Percentiles rank a stretch among this genome's conserved stretches.
phyloP scores from a whole-genome alignment of 192 early-diverging fungal species.

The Cladochytrium replicatum region DNA sequence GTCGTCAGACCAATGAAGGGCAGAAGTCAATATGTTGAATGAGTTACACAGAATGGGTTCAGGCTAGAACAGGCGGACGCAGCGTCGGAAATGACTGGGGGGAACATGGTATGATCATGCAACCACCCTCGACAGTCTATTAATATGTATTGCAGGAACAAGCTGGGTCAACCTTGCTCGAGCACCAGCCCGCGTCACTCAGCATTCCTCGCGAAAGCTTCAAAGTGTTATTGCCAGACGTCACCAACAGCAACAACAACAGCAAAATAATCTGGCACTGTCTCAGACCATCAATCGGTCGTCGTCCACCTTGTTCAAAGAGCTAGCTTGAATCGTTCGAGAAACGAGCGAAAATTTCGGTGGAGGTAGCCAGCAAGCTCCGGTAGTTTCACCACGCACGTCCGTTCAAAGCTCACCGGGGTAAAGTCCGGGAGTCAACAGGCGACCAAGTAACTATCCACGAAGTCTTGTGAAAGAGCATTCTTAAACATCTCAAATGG shows the following conservation, averaged over 20 bases:
- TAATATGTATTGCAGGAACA: constrained; percentile 30
- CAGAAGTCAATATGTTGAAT: constrained; percentile 19
- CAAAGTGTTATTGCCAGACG: constrained; percentile 34
- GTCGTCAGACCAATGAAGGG: constrained; percentile 13
- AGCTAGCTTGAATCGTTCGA: not conserved
- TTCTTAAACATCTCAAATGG: too few species aligned
- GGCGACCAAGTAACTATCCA: too few species aligned
- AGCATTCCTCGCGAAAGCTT: constrained; percentile 34
- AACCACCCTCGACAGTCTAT: not conserved
- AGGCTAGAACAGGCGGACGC: constrained; percentile 44
- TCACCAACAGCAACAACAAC: constrained; percentile 12
- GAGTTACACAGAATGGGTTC: constrained; percentile 67
- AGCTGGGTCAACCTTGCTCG: constrained; percentile 46
- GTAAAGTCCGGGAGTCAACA: too few species aligned
- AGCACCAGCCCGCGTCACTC: constrained; percentile 39
- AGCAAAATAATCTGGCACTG: not conserved
- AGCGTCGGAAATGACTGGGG: constrained; percentile 42
- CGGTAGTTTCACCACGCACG: too few species aligned
- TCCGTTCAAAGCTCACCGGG: too few species aligned
- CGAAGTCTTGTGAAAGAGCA: too few species aligned
- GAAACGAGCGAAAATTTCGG: too few species aligned
- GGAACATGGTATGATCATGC: constrained; percentile 33
- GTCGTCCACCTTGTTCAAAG: not conserved
- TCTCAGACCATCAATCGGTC: not conserved
- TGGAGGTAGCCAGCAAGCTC: too few species aligned